Conservation (phyloP, 2,329 filamentous ascomycete species). For the Parastagonospora nodorum region DNA sequence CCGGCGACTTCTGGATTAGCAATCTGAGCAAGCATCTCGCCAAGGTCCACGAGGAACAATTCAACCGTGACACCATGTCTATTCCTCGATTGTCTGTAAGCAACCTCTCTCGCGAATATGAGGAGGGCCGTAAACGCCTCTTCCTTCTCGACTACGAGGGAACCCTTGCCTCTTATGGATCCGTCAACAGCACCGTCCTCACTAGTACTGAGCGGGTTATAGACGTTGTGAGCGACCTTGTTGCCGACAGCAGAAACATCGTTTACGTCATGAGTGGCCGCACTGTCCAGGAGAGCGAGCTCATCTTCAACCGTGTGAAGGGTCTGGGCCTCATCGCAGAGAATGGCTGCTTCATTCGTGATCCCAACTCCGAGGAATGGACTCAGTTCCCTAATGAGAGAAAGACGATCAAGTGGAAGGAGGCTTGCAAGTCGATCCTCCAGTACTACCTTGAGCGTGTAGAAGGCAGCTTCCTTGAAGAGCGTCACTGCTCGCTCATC, state of each 20-base stretch:
- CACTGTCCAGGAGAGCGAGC: conserved; percentile 84
- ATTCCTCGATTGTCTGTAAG: conserved; percentile 81
- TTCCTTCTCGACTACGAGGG: conserved; percentile 95
- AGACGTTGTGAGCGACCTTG: conserved; percentile 79
- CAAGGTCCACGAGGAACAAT: conserved; percentile 80
- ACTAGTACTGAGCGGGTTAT: conserved; percentile 85
- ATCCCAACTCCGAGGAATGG: conserved; percentile 72
- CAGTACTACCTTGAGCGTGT: conserved; percentile 89
- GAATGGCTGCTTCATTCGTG: conserved; percentile 88
- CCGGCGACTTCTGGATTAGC: conserved; percentile 84
- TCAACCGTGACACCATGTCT: conserved; percentile 80
- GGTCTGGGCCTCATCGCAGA: conserved; percentile 90
- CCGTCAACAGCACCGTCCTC: conserved; percentile 81
- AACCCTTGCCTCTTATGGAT: conserved; percentile 85
- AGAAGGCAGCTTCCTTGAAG: conserved; percentile 84
- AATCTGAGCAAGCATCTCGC: conserved; percentile 73
- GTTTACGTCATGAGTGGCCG: conserved; percentile 95
- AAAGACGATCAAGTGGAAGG: conserved; percentile 78
- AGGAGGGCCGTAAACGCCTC: conserved; percentile 68
- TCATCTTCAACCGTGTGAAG: conserved; percentile 81
- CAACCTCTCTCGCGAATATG: conserved; percentile 69
- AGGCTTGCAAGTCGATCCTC: conserved; percentile 79
- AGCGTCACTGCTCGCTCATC: conserved; percentile 87
- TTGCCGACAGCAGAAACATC: conserved; percentile 78
- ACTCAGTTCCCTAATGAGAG: conserved; percentile 74